Percentiles rank a stretch among this genome's conserved stretches.
Conservation (phyloP, 768 basidiomycete genomes). For the Piloderma croceum region DNA sequence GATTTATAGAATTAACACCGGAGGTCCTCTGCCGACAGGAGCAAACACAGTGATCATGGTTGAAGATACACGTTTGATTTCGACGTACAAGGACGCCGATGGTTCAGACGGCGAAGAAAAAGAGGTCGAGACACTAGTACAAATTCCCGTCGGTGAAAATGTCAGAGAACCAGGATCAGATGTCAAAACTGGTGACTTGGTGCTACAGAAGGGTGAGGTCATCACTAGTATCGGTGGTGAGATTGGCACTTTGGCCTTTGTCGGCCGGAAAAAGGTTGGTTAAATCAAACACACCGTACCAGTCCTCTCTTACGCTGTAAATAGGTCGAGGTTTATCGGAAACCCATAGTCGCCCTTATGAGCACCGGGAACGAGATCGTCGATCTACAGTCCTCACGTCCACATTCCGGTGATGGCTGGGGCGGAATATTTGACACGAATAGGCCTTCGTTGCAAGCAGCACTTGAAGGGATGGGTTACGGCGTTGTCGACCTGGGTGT, state of each 20-base stretch:
- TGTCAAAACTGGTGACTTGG: slow-evolving; percentile 59
- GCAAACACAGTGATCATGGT: slow-evolving; percentile 87
- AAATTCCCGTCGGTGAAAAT: slow-evolving; percentile 63
- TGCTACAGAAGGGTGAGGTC: slow-evolving; percentile 55
- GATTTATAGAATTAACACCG: slow-evolving; percentile 74
- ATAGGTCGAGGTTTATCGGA: slow-evolving; percentile 67
- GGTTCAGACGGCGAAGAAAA: slow-evolving; percentile 56
- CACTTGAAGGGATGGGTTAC: slow-evolving; percentile 69
- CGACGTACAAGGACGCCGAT: slow-evolving; percentile 35
- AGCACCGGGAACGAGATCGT: slow-evolving; percentile 84
- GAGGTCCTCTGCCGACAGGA: slow-evolving; percentile 71
- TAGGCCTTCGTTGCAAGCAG: slow-evolving; percentile 68
- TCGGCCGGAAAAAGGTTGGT: slow-evolving; percentile 65
- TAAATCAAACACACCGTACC: neutral
- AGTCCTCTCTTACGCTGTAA: neutral
- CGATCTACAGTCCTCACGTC: slow-evolving; percentile 44
- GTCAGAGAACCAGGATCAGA: slow-evolving; percentile 72
- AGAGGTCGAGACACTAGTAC: slow-evolving; percentile 61
- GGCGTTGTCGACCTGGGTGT: slow-evolving; percentile 78
- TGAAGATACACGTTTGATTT: slow-evolving; percentile 79
- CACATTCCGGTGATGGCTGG: slow-evolving; percentile 41
- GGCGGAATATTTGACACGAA: slow-evolving; percentile 84
- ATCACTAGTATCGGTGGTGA: slow-evolving; percentile 72
- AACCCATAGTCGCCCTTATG: slow-evolving; percentile 72
- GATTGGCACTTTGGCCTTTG: slow-evolving; percentile 74